Evolutionary conservation across 176 grass and related monocot species (phyloP).

Genomic region (Themeda triandra): DNA sequence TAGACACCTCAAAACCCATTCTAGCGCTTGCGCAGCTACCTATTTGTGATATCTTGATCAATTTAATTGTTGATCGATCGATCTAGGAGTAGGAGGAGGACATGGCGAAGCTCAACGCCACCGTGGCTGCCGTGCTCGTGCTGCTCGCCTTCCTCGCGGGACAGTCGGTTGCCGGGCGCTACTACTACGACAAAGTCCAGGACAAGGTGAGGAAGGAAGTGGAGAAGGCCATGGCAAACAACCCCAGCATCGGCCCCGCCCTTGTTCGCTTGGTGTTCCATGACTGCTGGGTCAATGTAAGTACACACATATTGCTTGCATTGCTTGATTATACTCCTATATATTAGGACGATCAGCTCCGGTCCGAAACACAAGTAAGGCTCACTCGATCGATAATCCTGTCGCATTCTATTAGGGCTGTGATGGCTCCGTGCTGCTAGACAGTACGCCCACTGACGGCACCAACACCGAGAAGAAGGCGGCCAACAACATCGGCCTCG

Average conservation of each 20-base stretch:
- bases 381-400: neutral
- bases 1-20: neutral
- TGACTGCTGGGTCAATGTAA: conserved; percentile 52
- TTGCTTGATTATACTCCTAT: neutral
- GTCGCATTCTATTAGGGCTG: conserved; percentile 22
- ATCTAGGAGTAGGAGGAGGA: no score
- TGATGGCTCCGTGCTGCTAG: conserved; percentile 47
- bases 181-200: conserved; percentile 14
- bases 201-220: conserved; percentile 27
- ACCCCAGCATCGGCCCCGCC: conserved; percentile 26
- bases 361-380: neutral
- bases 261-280: conserved; percentile 54
- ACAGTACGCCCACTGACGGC: neutral
- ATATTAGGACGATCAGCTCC: neutral
- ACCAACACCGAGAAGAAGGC: conserved; percentile 33
- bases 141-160: neutral
- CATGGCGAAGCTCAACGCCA: neutral
- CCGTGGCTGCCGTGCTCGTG: neutral
- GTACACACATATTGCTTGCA: neutral
- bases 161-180: neutral
- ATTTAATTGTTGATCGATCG: neutral
- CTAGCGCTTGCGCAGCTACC: no score
- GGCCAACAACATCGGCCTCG: conserved; percentile 15
- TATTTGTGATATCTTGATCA: neutral
- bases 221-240: neutral